Evolutionary conservation across 805 yeast genomes (phyloP).

Genomic region (Saccharomycopsis fibuligera): DNA sequence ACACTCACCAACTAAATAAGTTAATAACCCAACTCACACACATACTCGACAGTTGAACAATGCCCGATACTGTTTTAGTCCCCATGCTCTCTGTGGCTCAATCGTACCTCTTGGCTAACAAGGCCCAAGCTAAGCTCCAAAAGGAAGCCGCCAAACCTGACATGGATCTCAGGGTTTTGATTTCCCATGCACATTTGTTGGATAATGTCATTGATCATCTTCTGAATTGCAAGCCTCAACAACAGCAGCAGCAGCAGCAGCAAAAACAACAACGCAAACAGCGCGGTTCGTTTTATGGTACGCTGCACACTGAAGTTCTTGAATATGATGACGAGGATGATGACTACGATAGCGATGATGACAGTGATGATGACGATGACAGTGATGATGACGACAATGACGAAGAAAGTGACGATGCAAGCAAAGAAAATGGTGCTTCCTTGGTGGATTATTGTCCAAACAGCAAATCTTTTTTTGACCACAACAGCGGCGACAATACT

Average conservation of each 20-base stretch:
- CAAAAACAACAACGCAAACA: slow-evolving; percentile 22
- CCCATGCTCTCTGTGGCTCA: slow-evolving; percentile 31
- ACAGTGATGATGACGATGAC: slow-evolving; percentile 4
- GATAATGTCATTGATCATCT: slow-evolving; percentile 53
- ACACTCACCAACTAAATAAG: too few species aligned
- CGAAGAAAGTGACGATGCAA: slow-evolving; percentile 6
- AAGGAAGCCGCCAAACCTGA: slow-evolving; percentile 54
- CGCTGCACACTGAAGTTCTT: slow-evolving; percentile 28
- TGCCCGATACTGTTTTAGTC: not conserved
- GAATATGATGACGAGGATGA: slow-evolving; percentile 23
- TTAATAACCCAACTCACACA: not conserved
- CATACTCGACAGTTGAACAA: not conserved
- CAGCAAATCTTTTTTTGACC: not conserved
- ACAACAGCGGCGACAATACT: not conserved
- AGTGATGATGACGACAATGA: slow-evolving; percentile 5
- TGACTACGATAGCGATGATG: slow-evolving; percentile 15
- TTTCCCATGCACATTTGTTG: slow-evolving; percentile 65
- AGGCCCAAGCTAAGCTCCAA: slow-evolving; percentile 58
- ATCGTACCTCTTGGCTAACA: slow-evolving; percentile 55
- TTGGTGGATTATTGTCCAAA: slow-evolving; percentile 3
- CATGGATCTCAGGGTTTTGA: slow-evolving; percentile 50
- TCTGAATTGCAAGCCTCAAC: slow-evolving; percentile 23
- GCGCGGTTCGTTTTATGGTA: slow-evolving; percentile 30
- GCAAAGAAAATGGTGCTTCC: not conserved
- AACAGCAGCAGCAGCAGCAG: slow-evolving; percentile 20